Conservation (phyloP, 2,329 filamentous ascomycete genomes). For the Fusarium sp. region DNA sequence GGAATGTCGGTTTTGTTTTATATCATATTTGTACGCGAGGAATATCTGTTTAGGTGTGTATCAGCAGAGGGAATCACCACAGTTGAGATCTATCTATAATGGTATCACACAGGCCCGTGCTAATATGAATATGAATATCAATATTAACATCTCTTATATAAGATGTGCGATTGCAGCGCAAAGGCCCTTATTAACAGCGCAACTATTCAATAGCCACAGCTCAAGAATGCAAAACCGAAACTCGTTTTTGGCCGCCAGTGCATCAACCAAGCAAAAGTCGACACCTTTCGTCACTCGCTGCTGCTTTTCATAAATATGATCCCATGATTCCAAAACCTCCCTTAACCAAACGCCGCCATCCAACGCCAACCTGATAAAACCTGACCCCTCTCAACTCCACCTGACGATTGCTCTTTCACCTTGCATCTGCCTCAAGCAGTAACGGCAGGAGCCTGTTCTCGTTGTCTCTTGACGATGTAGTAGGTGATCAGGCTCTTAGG, state of each 20-base stretch:
- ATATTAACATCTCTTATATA: conserved; percentile 1
- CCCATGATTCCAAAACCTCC: conserved; percentile 2
- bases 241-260: conserved; percentile 13
- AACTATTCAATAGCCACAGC: conserved; percentile 34
- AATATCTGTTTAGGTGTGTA: too few species aligned
- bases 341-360: conserved; percentile 37
- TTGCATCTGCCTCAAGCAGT: conserved; percentile 3
- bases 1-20: background rate
- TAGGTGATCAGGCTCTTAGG: conserved; percentile 82
- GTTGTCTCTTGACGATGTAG: conserved; percentile 77
- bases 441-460: conserved; percentile 54
- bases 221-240: conserved; percentile 24
- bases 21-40: background rate
- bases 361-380: conserved; percentile 28
- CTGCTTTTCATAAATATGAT: conserved; percentile 18
- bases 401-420: background rate
- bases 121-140: background rate
- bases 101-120: background rate
- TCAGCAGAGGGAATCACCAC: too few species aligned
- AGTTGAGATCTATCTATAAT: background rate
- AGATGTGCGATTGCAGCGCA: conserved; percentile 25
- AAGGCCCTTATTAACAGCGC: conserved; percentile 6
- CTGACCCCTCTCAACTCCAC: conserved; percentile 4
- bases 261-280: conserved; percentile 18
- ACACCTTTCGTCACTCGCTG: conserved; percentile 4